phyloP scores from a whole-genome alignment of 345 rosid species.

The Salix dunnii region DNA sequence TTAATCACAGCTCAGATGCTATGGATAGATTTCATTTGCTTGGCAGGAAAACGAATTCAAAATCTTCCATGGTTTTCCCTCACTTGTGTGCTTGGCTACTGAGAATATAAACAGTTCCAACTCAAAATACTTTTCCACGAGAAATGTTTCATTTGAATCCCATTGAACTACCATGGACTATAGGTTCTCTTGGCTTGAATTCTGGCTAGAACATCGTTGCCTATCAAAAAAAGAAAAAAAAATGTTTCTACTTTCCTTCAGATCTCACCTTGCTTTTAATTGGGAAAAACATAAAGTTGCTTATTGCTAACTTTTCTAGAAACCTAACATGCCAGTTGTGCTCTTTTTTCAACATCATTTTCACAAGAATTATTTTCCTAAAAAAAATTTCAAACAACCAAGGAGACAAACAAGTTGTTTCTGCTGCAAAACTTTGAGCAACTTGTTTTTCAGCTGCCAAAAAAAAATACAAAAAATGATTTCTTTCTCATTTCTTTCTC shows the following conservation, averaged over 20 bases:
- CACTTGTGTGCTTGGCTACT: neutral
- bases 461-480: neutral
- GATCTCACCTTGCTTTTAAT: neutral
- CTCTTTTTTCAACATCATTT: neutral
- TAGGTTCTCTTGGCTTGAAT: neutral
- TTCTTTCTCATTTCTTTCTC: neutral
- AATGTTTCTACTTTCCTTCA: neutral
- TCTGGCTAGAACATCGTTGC: no score
- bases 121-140: neutral
- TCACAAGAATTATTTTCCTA: neutral
- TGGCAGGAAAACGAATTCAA: neutral
- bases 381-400: neutral
- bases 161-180: neutral
- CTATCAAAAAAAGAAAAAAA: neutral
- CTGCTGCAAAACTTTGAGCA: neutral
- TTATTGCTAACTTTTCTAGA: neutral
- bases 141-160: neutral
- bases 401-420: neutral
- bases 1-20: neutral
- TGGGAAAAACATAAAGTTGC: neutral
- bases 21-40: neutral
- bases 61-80: neutral
- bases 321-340: neutral
- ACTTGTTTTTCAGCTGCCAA: neutral
- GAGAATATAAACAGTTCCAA: neutral